Percentiles rank a stretch among this genome's conserved stretches.
phyloP scores from a whole-genome alignment of 169 alveolate species.

The Plasmodium cynomolgi region DNA sequence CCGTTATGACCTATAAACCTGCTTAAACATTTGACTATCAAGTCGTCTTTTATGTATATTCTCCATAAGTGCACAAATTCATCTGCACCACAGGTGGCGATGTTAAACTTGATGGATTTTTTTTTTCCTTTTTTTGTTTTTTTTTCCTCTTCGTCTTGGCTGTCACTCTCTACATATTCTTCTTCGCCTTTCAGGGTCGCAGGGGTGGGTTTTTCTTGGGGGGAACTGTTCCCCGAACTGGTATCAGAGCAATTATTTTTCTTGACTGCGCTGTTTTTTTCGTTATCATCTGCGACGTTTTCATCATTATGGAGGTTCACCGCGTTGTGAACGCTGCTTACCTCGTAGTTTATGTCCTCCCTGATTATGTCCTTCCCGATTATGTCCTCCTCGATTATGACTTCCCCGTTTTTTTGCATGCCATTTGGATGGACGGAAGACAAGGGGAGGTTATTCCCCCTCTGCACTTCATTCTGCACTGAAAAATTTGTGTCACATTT shows the following conservation, averaged over 20 bases:
- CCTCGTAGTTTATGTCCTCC: background rate
- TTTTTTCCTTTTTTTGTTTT: background rate
- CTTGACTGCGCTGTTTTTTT: background rate
- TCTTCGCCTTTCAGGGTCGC: background rate
- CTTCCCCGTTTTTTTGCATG: constrained; percentile 8
- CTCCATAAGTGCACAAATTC: constrained; percentile 92
- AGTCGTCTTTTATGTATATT: constrained; percentile 83
- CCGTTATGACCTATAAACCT: constrained; percentile 91
- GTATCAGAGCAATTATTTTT: background rate
- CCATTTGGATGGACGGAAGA: constrained; percentile 8
- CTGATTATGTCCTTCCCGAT: background rate
- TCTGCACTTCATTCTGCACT: constrained; percentile 2
- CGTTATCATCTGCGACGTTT: background rate
- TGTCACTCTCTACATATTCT: background rate
- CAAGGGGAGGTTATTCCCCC: background rate
- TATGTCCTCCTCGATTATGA: background rate
- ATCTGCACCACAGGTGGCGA: constrained; percentile 94
- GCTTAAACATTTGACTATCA: constrained; percentile 85
- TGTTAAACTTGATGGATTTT: constrained; percentile 60
- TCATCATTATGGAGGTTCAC: background rate
- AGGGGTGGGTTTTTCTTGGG: background rate
- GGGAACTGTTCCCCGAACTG: background rate
- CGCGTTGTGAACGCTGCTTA: background rate
- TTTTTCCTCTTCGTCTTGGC: background rate
- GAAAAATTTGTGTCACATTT: constrained; percentile 9